Conservation (phyloP, 768 basidiomycete species). For the Mrakia gelida region DNA sequence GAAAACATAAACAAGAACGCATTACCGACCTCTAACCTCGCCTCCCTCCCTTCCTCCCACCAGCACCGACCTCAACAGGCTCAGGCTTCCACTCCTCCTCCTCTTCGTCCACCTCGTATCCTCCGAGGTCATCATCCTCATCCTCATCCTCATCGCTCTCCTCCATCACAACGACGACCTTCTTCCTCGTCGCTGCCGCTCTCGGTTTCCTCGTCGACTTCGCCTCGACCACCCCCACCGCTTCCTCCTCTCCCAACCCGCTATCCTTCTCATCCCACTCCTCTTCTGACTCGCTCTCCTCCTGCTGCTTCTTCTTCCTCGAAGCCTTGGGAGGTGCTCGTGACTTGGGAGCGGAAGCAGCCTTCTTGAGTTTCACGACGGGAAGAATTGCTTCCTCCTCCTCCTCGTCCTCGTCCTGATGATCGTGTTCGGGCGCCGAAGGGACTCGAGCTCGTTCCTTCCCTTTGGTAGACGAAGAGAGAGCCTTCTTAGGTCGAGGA, state of each 20-base stretch:
- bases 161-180: neutral
- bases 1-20: neutral
- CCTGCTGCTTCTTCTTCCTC: neutral
- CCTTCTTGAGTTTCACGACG: neutral
- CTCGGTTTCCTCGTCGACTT: neutral
- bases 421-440: neutral
- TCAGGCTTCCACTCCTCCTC: conserved; percentile 20
- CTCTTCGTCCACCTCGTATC: conserved; percentile 2
- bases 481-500: conserved; percentile 13
- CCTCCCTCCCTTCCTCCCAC: neutral
- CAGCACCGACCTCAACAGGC: neutral
- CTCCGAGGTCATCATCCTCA: conserved; percentile 13
- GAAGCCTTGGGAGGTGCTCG: neutral
- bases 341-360: neutral
- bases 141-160: conserved; percentile 5
- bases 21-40: neutral
- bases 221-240: neutral
- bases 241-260: neutral
- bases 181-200: neutral
- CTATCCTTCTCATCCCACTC: neutral
- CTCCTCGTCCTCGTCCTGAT: neutral
- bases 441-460: conserved; percentile 7
- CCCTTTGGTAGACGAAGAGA: neutral
- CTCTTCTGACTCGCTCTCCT: neutral
- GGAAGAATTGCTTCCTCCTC: no score